Evolutionary conservation across 2,329 filamentous ascomycete species (phyloP), one percentile per base, ranked within the genome.

Genomic region (Periconia macrospinosa): DNA sequence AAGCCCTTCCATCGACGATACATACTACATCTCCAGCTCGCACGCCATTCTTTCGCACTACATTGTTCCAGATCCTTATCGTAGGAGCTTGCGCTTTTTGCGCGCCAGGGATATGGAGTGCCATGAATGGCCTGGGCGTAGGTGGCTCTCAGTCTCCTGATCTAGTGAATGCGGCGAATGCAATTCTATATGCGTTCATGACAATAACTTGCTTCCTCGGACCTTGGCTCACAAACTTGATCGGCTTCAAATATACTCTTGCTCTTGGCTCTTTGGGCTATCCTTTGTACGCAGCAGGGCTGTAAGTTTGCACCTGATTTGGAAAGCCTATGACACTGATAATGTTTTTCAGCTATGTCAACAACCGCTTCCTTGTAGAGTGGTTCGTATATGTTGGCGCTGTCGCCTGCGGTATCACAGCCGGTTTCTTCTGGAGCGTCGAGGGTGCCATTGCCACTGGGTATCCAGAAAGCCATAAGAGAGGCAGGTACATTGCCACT

Each of bases 401-500:
- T 6, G 54, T 52, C 3, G 54, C 56, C 9, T 58, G 56, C 37
- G 56, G 58, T 15, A 50, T 59, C 33, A 53, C 50, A 1, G 54
- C 58, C 7, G 58, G 54, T 3, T 48, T 61, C 27, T 58, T 61
- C 45, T 61, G 54, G 56, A 53, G 47, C 11, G 47, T 45, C 11
- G 56, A 58, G 18, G 56, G 51, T 17, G 54, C 54, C 1, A 61
- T 59, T n/a, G 51, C 54, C 2, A 56, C 54, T 35, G 52, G 50
- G 2, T 61, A 54, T 43, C 54, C 54, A 0, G 54, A 57, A 41
- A 41, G 49, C 30, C 66, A 76, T 45, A 76, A 79, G 51, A 64
- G 78, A 44, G 78, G 77, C 8, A 65, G 64, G 1, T 76, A 71
- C 57, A 75, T 75, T 2, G 68, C 8, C 59, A 81, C 81, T 23